Evolutionary conservation across 2,329 filamentous ascomycete species (phyloP).

Genomic region (Colletotrichum tofieldiae): DNA sequence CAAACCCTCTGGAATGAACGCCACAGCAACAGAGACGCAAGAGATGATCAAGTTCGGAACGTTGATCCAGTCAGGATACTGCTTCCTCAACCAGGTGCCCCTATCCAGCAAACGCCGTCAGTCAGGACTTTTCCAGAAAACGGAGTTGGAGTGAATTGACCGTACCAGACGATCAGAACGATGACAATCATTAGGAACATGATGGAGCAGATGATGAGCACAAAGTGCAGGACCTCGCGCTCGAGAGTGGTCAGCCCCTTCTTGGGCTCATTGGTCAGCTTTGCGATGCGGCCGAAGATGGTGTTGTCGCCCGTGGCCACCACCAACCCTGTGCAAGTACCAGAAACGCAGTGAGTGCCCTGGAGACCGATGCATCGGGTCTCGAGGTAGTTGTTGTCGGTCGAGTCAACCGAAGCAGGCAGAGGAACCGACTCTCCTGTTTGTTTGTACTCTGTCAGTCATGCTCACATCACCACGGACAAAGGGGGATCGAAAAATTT

Average conservation of each 20-base stretch:
- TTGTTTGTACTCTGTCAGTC: conserved; percentile 12
- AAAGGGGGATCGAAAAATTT: no score
- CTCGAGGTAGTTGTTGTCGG: conserved; percentile 82
- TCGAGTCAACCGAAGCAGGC: conserved; percentile 74
- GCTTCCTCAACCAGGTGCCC: conserved; percentile 78
- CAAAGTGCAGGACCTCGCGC: conserved; percentile 81
- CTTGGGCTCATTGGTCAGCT: conserved; percentile 79
- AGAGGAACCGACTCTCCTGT: conserved; percentile 77
- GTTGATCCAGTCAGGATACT: conserved; percentile 79
- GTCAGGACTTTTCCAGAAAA: background rate
- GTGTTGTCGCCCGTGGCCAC: conserved; percentile 81
- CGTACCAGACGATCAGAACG: conserved; percentile 77
- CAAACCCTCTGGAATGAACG: conserved; percentile 83
- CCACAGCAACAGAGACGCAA: conserved; percentile 80
- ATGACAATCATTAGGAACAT: conserved; percentile 77
- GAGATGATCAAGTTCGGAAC: conserved; percentile 81
- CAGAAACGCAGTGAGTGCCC: conserved; percentile 84
- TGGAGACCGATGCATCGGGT: conserved; percentile 83
- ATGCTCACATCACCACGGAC: no score
- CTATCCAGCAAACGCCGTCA: conserved; percentile 52
- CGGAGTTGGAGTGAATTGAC: conserved; percentile 63
- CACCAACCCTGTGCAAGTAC: conserved; percentile 76
- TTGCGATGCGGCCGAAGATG: conserved; percentile 83
- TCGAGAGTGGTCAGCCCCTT: conserved; percentile 79
- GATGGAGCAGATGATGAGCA: conserved; percentile 77